phyloP scores from a whole-genome alignment of 2,329 filamentous ascomycete genomes.

The Trichophyton verrucosum region DNA sequence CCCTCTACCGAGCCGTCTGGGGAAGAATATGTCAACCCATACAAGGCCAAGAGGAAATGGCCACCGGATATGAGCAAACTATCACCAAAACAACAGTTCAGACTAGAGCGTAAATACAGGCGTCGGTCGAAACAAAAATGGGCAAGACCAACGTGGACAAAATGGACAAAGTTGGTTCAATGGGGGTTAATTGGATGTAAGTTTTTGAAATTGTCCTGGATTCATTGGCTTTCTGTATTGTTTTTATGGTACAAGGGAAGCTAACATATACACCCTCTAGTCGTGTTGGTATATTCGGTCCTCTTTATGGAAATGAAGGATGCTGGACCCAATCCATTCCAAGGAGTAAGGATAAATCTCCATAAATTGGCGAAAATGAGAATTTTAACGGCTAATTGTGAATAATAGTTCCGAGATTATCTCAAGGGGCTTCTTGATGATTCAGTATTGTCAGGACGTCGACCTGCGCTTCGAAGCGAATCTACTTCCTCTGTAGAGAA shows the following conservation, averaged over 20 bases:
- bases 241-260: background rate
- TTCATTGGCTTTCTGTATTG: background rate
- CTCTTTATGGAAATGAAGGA: conserved; percentile 35
- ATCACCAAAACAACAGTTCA: conserved; percentile 53
- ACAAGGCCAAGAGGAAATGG: conserved; percentile 50
- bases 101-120: conserved; percentile 54
- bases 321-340: conserved; percentile 29
- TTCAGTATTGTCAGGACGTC: conserved; percentile 7
- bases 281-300: conserved; percentile 31
- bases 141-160: conserved; percentile 46
- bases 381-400: background rate
- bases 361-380: background rate
- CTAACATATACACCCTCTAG: conserved; percentile 13
- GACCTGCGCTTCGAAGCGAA: background rate
- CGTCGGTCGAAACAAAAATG: conserved; percentile 50
- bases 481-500: background rate
- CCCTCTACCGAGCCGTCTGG: background rate
- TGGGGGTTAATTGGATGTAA: conserved; percentile 42
- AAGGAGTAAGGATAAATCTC: conserved; percentile 23
- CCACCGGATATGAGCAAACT: conserved; percentile 52
- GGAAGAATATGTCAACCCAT: conserved; percentile 42
- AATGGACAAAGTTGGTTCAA: conserved; percentile 45
- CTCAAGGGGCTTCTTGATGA: conserved; percentile 3
- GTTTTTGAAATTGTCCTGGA: conserved; percentile 14
- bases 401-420: conserved; percentile 7